Conservation (phyloP, 306 rosid genomes). For the Fragaria iinumae region DNA sequence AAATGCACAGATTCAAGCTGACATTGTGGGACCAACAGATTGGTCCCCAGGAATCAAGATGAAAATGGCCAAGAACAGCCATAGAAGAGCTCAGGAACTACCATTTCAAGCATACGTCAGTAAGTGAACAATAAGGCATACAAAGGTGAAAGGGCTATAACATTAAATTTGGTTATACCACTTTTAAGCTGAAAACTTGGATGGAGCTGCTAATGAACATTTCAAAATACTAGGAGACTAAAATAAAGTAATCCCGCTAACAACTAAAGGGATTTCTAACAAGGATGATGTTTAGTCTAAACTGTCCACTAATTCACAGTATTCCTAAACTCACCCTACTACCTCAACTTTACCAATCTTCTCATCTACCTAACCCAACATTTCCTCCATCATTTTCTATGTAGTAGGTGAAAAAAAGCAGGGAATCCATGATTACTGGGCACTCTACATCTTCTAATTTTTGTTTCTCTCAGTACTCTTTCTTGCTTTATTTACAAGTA, state of each 20-base stretch:
- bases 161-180: conserved; percentile 5
- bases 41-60: background rate
- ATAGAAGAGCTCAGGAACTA: conserved; percentile 1
- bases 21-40: background rate
- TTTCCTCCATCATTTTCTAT: background rate
- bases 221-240: background rate
- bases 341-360: background rate
- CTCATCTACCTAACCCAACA: conserved; percentile 4
- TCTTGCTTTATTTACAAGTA: background rate
- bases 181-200: background rate
- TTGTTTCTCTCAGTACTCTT: background rate
- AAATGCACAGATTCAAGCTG: conserved; percentile 4
- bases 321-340: background rate
- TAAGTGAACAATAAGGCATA: background rate
- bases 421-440: conserved; percentile 5
- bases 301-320: background rate
- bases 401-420: background rate
- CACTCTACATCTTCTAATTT: background rate
- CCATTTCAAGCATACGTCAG: background rate
- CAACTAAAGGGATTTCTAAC: background rate
- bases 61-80: background rate
- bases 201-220: background rate
- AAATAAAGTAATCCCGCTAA: background rate
- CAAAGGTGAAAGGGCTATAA: background rate
- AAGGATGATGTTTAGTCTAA: background rate